Evolutionary conservation across 2,329 filamentous ascomycete species (phyloP).

Genomic region (Ceratocystis alfenasii): DNA sequence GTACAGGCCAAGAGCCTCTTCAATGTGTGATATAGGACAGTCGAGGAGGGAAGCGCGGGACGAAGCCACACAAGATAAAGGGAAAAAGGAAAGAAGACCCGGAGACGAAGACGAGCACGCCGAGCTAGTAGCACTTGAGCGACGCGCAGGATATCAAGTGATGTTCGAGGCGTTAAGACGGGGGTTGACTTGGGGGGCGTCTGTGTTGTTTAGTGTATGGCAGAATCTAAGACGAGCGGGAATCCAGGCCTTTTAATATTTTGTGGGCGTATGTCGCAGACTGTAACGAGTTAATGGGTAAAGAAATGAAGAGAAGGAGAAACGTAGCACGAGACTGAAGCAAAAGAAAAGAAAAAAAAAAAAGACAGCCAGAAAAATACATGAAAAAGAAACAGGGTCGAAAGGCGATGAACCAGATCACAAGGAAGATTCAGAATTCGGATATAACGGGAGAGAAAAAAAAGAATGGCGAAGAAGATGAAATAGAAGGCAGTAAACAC

Average conservation of each 20-base stretch:
- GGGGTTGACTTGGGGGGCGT: background rate
- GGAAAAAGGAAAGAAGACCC: background rate
- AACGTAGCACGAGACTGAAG: background rate
- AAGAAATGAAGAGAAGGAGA: background rate
- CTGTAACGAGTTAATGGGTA: background rate
- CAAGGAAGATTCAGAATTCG: background rate
- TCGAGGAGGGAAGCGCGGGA: no score
- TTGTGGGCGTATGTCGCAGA: background rate
- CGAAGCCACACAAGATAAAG: background rate
- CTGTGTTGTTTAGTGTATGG: background rate
- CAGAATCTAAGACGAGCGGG: background rate
- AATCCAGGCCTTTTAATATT: background rate
- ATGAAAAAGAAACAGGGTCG: background rate
- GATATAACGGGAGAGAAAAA: background rate
- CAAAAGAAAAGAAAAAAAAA: background rate
- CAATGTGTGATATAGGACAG: no score
- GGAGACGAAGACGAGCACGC: background rate
- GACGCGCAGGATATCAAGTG: background rate
- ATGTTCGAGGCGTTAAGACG: background rate
- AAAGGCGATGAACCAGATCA: background rate
- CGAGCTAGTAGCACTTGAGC: background rate
- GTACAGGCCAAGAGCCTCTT: no score
- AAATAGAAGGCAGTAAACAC: background rate
- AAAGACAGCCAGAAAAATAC: background rate
- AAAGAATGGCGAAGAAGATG: background rate